phyloP scores from a whole-genome alignment of 2,329 filamentous ascomycete genomes.

The Paecilomyces dactylethromorphus region DNA sequence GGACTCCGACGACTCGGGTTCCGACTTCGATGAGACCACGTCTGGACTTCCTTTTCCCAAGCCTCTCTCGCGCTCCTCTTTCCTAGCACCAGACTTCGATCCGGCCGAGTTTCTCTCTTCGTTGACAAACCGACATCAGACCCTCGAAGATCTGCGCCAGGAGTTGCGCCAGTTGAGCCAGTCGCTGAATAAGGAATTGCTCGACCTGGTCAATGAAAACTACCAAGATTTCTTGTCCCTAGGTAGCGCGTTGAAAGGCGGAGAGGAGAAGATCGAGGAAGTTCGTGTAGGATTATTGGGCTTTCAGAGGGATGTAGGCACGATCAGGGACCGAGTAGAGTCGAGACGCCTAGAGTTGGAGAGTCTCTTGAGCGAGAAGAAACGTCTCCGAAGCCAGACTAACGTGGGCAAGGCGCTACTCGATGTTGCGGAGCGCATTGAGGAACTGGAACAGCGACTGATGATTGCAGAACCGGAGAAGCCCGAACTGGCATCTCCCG shows the following conservation, averaged over 20 bases:
- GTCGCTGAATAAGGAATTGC: constrained; percentile 73
- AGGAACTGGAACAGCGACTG: constrained; percentile 60
- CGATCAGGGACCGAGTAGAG: constrained; percentile 60
- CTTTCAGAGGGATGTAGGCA: constrained; percentile 74
- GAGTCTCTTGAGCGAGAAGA: constrained; percentile 59
- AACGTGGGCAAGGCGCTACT: constrained; percentile 49
- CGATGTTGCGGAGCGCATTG: constrained; percentile 40
- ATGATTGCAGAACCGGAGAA: constrained; percentile 51
- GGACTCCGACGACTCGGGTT: constrained; percentile 40
- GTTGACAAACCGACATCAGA: constrained; percentile 82
- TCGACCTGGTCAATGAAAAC: constrained; percentile 92
- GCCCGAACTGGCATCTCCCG: constrained; percentile 3
- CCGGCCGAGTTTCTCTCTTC: constrained; percentile 77
- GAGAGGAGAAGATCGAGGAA: constrained; percentile 86
- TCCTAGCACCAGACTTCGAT: constrained; percentile 70
- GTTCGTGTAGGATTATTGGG: constrained; percentile 80
- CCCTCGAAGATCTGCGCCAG: constrained; percentile 81
- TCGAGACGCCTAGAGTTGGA: constrained; percentile 59
- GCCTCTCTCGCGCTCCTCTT: constrained; percentile 75
- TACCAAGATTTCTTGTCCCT: constrained; percentile 86
- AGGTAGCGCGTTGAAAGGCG: constrained; percentile 73
- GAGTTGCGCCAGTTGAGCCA: constrained; percentile 78
- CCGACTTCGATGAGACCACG: constrained; percentile 53
- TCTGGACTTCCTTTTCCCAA: constrained; percentile 77
- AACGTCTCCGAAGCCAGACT: constrained; percentile 56